Conservation (phyloP, 805 yeast species). For the Lachancea lanzarotensis region DNA sequence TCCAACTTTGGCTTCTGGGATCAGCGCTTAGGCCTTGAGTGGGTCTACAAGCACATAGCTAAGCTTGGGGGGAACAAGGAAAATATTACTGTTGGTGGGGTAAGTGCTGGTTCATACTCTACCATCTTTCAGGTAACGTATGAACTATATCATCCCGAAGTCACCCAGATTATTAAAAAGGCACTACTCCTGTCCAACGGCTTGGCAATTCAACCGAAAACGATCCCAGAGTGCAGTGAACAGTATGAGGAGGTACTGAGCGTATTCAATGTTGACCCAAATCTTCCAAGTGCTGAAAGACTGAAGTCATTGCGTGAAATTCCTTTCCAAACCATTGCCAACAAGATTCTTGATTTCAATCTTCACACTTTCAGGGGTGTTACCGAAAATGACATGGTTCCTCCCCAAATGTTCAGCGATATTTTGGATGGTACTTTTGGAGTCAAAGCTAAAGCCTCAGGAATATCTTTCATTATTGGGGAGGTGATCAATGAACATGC, state of each 20-base stretch:
- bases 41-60: slow-evolving; percentile 39
- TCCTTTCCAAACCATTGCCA: slow-evolving; percentile 17
- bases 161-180: slow-evolving; percentile 35
- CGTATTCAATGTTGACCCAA: slow-evolving; percentile 19
- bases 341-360: slow-evolving; percentile 23
- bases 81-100: slow-evolving; percentile 39
- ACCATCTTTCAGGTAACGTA: slow-evolving; percentile 38
- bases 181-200: slow-evolving; percentile 34
- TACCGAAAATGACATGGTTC: slow-evolving; percentile 35
- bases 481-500: slow-evolving; percentile 33
- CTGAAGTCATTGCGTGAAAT: slow-evolving; percentile 19
- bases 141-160: slow-evolving; percentile 38
- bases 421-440: slow-evolving; percentile 29
- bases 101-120: slow-evolving; percentile 43
- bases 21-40: slow-evolving; percentile 40
- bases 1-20: slow-evolving; percentile 42
- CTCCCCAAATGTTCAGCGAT: slow-evolving; percentile 29
- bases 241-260: slow-evolving; percentile 35
- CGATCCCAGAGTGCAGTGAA: slow-evolving; percentile 30
- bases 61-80: slow-evolving; percentile 44
- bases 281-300: slow-evolving; percentile 17
- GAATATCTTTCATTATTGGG: slow-evolving; percentile 28
- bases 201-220: slow-evolving; percentile 36
- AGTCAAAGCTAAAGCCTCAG: slow-evolving; percentile 16
- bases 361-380: slow-evolving; percentile 36